Percentiles rank a stretch among this genome's conserved stretches.
These are phyloP conservation scores for Corymbia maculata DNA, from an alignment of 345 rosid species.

Conservation along the genomic window DNA sequence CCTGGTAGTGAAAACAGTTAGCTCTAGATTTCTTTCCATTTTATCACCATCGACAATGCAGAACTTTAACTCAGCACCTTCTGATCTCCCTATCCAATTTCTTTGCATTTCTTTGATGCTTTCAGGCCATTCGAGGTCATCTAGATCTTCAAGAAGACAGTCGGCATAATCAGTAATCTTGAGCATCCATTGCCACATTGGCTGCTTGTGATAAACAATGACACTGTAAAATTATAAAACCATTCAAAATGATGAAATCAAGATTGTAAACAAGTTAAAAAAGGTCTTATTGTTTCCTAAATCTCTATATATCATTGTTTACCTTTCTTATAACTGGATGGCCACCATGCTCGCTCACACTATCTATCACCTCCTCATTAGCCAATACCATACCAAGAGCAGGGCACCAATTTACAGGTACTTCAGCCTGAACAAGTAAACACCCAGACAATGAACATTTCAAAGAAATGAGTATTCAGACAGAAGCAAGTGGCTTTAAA, in stretches of 20 bases:
- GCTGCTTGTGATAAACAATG: slow-evolving; percentile 97
- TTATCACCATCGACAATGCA: slow-evolving; percentile 43
- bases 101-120: slow-evolving; percentile 88
- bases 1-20: slow-evolving; percentile 78
- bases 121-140: slow-evolving; percentile 95
- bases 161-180: slow-evolving; percentile 93
- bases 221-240: slow-evolving; percentile 83
- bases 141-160: slow-evolving; percentile 84
- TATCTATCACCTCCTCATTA: slow-evolving; percentile 96
- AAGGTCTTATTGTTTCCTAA: neutral
- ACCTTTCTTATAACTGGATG: slow-evolving; percentile 97
- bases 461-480: neutral
- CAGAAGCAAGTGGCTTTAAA: neutral
- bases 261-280: neutral
- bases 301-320: neutral
- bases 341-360: slow-evolving; percentile 94
- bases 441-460: neutral
- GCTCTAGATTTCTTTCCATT: slow-evolving; percentile 35
- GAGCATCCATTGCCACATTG: slow-evolving; percentile 99
- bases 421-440: slow-evolving; percentile 64
- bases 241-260: slow-evolving; percentile 19
- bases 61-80: slow-evolving; percentile 78
- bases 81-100: slow-evolving; percentile 95
- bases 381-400: slow-evolving; percentile 99
- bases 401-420: slow-evolving; percentile 98